These are phyloP conservation scores for Penicillium riverlandense DNA, from an alignment of 495 filamentous ascomycete genomes.

Conservation along the genomic window DNA sequence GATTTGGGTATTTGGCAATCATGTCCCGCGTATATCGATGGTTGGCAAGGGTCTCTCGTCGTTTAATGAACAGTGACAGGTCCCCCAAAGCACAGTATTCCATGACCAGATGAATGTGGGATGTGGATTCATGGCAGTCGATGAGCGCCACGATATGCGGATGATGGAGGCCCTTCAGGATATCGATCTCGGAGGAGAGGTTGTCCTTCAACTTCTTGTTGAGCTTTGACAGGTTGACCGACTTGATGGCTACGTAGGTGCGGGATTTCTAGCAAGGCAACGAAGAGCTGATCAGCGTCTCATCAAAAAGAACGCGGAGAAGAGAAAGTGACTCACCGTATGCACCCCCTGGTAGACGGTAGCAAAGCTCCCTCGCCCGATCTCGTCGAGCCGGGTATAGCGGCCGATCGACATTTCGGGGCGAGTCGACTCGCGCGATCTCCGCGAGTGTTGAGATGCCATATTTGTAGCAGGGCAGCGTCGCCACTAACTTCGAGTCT, in stretches of 20 bases:
- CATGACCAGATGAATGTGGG: conserved; percentile 95
- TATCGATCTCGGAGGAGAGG: conserved; percentile 88
- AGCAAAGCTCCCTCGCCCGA: conserved; percentile 93
- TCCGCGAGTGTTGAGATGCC: conserved; percentile 35
- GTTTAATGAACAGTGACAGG: conserved; percentile 89
- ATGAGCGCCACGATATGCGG: conserved; percentile 95
- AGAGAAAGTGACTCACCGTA: conserved; percentile 51
- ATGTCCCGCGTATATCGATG: conserved; percentile 76
- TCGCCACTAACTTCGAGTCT: conserved; percentile 4
- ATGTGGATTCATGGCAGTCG: conserved; percentile 77
- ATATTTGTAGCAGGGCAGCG: conserved; percentile 21
- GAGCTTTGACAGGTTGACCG: conserved; percentile 79
- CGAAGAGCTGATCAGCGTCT: conserved; percentile 37
- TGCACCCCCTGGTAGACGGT: conserved; percentile 84
- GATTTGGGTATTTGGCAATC: conserved; percentile 84
- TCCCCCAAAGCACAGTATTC: conserved; percentile 96
- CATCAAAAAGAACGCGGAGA: neutral
- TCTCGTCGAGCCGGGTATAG: conserved; percentile 74
- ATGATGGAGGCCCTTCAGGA: conserved; percentile 84
- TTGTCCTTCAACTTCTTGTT: conserved; percentile 96
- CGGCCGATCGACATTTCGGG: conserved; percentile 64
- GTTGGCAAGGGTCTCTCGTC: conserved; percentile 66
- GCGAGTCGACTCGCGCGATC: conserved; percentile 33
- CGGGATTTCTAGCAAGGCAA: conserved; percentile 41
- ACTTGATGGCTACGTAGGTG: conserved; percentile 87